These are phyloP conservation scores for Dioszegia crocea DNA, from an alignment of 768 basidiomycete species.

Conservation along the genomic window DNA sequence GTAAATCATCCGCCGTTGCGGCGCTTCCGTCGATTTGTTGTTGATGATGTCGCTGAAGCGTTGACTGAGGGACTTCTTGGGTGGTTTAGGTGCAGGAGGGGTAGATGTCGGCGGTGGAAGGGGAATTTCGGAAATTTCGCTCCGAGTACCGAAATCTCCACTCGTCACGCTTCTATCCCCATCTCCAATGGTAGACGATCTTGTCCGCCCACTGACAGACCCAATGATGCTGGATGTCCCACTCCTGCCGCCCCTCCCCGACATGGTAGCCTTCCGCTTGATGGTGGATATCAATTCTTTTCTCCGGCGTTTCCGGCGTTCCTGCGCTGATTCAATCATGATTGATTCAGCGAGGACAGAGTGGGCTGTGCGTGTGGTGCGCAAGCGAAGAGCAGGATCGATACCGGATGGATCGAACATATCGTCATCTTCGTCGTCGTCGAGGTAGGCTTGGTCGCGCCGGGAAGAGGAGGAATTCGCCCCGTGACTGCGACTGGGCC, in stretches of 20 bases:
- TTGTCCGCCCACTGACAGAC: neutral
- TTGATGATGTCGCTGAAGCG: constrained; percentile 1
- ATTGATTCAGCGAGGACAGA: constrained; percentile 85
- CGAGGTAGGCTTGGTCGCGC: neutral
- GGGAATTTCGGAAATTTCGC: neutral
- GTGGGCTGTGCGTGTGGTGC: constrained; percentile 88
- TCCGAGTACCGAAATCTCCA: constrained; percentile 2
- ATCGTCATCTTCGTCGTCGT: constrained; percentile 29
- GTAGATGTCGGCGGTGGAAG: neutral
- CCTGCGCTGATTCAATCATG: constrained; percentile 59
- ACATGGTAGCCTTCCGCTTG: constrained; percentile 23
- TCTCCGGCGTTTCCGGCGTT: constrained; percentile 51
- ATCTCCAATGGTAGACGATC: constrained; percentile 12
- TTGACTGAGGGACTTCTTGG: neutral
- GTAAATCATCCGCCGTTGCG: constrained; percentile 64
- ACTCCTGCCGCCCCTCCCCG: neutral
- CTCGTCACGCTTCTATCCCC: constrained; percentile 4
- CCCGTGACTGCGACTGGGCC: neutral
- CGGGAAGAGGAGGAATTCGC: constrained; percentile 1
- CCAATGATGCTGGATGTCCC: constrained; percentile 2
- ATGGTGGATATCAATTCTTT: constrained; percentile 31
- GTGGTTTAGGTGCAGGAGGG: neutral
- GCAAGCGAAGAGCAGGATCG: constrained; percentile 79
- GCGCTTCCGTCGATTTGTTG: constrained; percentile 42
- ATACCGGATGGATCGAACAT: constrained; percentile 37